phyloP scores from a whole-genome alignment of 257 asterid species.

The Rehmannia glutinosa region DNA sequence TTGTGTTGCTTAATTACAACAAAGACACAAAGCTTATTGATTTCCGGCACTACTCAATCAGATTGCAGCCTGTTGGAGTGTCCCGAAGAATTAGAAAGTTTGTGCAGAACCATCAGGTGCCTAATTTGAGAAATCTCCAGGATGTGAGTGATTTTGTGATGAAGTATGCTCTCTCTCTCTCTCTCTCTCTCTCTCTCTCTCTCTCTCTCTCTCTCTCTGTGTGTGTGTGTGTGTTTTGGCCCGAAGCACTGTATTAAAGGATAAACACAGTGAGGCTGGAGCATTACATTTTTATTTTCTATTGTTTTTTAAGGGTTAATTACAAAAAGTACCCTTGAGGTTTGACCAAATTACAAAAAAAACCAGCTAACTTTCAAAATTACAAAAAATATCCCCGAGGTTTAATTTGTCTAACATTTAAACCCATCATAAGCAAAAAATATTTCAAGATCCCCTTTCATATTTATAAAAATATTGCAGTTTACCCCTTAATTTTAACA shows the following conservation, averaged over 20 bases:
- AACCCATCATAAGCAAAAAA: too few species aligned
- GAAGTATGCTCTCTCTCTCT: constrained; percentile 45
- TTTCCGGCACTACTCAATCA: constrained; percentile 85
- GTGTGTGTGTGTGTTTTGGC: neutral
- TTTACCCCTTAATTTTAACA: too few species aligned
- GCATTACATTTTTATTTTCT: neutral
- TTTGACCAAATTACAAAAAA: too few species aligned
- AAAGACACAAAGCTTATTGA: constrained; percentile 84
- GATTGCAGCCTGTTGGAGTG: constrained; percentile 93
- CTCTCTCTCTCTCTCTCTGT: neutral
- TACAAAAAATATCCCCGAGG: too few species aligned
- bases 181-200: constrained; percentile 1
- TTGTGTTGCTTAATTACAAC: constrained; percentile 85
- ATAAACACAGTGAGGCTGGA: neutral
- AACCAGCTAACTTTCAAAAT: too few species aligned
- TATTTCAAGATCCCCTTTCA: too few species aligned
- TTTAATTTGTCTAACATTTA: too few species aligned
- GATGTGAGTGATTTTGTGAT: constrained; percentile 91
- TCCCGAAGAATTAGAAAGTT: constrained; percentile 80
- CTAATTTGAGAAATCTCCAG: constrained; percentile 76
- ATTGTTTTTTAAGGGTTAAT: too few species aligned
- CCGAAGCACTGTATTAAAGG: too few species aligned
- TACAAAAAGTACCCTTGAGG: too few species aligned
- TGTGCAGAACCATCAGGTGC: constrained; percentile 89
- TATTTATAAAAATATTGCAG: too few species aligned